Evolutionary conservation across 495 filamentous ascomycete genomes (phyloP), one percentile per base, ranked within the genome.

Genomic region (Bacidia rubella): DNA sequence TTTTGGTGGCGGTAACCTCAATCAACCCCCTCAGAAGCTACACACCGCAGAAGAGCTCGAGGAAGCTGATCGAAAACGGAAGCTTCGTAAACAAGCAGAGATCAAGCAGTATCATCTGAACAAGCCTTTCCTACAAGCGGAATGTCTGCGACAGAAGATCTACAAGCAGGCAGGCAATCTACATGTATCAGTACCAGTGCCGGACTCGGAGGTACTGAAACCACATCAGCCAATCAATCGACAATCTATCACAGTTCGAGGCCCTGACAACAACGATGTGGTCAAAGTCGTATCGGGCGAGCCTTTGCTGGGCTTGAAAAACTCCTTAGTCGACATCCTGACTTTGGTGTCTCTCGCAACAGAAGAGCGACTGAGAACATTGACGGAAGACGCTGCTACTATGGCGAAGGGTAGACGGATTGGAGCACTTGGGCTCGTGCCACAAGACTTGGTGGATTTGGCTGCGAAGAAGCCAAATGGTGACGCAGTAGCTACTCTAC

Each of bases 301-400:
- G 52, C 75, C 71, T 1, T 77, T 79, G 1, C 71, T 85, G n/a
- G 74, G 89, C 20, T 79, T 79, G 15, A 68, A 76, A 23, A 72
- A 81, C 1, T 75, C 72, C 29, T 64, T 92, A 27, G 79, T 80
- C 12, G 86, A 94, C 47, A 79, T 94, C 46, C 58, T 93, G 19
- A 78, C 82, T 23, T 70, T 93, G 23, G 50, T 93, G 26, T 89
- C 85, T 9, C 74, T 92, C 26, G 81, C 83, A 5, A 77, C 83
- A 32, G 81, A 87, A 54, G 81, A 88, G 59, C 75, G 83, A 21
- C 38, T 93, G 23, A 69, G 82, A 39, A 73, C 75, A 2, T 63
- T 92, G 11, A 53, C 92, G 21, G 81, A 87, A 57, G 86, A 92
- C 60, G 78, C 82, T 4, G 74, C 77, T 45, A 74, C 66, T 12